Evolutionary conservation across 2,329 filamentous ascomycete species (phyloP).

Genomic region (Botryotinia narcissicola): DNA sequence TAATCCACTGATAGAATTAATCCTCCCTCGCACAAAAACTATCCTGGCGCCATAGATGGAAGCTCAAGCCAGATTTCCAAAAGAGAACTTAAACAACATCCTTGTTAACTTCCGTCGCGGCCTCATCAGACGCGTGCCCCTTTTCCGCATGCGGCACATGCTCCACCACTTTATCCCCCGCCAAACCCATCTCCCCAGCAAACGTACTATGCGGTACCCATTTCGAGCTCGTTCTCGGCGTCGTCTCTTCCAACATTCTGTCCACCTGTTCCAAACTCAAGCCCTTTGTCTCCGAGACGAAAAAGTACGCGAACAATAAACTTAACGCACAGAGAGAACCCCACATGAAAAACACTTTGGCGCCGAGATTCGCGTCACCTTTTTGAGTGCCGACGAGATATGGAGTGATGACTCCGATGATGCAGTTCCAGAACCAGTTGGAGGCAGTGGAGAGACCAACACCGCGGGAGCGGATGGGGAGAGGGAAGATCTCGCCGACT

Average conservation of each 20-base stretch:
- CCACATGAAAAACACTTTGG: constrained; percentile 55
- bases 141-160: constrained; percentile 18
- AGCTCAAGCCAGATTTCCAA: not conserved
- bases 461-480: constrained; percentile 84
- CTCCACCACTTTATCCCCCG: constrained; percentile 18
- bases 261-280: constrained; percentile 72
- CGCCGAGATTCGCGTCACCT: constrained; percentile 43
- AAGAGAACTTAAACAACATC: constrained; percentile 21
- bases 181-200: constrained; percentile 32
- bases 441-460: constrained; percentile 83
- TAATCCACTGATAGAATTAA: not conserved
- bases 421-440: constrained; percentile 88
- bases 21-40: not conserved
- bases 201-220: constrained; percentile 37
- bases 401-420: constrained; percentile 68
- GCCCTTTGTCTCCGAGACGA: constrained; percentile 73
- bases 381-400: constrained; percentile 63
- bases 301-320: constrained; percentile 55
- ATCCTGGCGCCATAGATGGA: not conserved
- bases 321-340: constrained; percentile 55
- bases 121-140: not conserved
- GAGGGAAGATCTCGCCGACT: constrained; percentile 87
- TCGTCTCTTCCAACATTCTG: constrained; percentile 53
- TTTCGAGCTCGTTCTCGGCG: constrained; percentile 40
- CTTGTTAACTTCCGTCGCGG: constrained; percentile 1